A percentile compares a stretch with the other conserved stretches of the same genome.
phyloP scores from a whole-genome alignment of 2,329 filamentous ascomycete species.

The Elsinoe ampelina region DNA sequence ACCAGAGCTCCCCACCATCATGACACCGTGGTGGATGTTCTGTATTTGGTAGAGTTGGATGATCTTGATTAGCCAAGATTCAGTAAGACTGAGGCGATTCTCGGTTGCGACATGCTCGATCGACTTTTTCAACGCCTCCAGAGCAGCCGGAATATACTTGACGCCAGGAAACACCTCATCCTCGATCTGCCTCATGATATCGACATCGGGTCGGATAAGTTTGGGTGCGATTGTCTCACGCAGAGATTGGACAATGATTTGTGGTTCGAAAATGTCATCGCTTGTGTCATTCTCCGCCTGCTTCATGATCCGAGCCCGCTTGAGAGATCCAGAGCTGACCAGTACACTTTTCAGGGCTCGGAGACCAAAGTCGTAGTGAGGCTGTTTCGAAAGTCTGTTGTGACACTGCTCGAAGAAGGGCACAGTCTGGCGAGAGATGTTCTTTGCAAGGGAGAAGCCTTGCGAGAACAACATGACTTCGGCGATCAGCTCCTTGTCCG shows the following conservation, averaged over 20 bases:
- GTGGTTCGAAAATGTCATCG: constrained; percentile 72
- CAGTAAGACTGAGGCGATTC: constrained; percentile 78
- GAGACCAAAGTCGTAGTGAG: constrained; percentile 97
- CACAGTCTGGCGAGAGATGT: constrained; percentile 87
- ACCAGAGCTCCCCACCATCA: constrained; percentile 99
- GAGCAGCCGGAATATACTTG: constrained; percentile 80
- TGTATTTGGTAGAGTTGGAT: constrained; percentile 97
- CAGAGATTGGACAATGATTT: constrained; percentile 97
- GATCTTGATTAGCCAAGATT: constrained; percentile 95
- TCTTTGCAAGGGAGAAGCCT: constrained; percentile 93
- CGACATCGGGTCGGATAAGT: constrained; percentile 83
- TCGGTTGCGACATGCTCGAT: constrained; percentile 76
- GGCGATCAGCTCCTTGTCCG: constrained; percentile 97
- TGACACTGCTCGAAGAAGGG: constrained; percentile 96
- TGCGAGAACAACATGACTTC: constrained; percentile 99
- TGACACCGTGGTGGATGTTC: constrained; percentile 95
- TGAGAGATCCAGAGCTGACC: constrained; percentile 92
- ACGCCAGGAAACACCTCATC: constrained; percentile 82
- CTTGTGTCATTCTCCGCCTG: constrained; percentile 46
- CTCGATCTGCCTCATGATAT: constrained; percentile 79
- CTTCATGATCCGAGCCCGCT: constrained; percentile 65
- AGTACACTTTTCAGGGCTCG: constrained; percentile 97
- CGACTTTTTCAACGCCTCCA: constrained; percentile 67
- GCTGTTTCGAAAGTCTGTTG: constrained; percentile 77
- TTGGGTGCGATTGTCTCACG: constrained; percentile 98